Evolutionary conservation across 1,284 basidiomycete species (phyloP).

Genomic region (Melanopsichium pennsylvanicum): DNA sequence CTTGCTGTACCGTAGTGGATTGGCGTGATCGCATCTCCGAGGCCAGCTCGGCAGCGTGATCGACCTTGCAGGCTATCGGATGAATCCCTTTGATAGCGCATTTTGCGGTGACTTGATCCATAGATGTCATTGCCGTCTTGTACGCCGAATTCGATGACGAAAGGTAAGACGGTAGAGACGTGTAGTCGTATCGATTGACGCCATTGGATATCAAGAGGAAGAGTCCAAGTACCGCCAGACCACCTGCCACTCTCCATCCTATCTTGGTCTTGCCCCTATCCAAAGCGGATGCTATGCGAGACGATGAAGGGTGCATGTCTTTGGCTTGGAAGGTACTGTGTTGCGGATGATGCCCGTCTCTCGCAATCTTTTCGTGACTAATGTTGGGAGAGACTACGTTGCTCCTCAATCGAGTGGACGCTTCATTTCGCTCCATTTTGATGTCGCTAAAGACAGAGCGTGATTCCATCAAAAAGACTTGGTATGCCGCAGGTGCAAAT

Average conservation of each 20-base stretch:
- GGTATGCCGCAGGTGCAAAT: no score
- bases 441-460: background rate
- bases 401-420: conserved; percentile 1
- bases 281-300: no score
- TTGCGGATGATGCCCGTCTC: no score
- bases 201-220: conserved; percentile 15
- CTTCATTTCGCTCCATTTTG: background rate
- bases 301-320: no score
- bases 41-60: conserved; percentile 17
- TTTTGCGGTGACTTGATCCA: conserved; percentile 10
- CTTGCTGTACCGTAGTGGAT: conserved; percentile 13
- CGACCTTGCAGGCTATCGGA: conserved; percentile 26
- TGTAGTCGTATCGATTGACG: conserved; percentile 2
- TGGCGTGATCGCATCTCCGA: conserved; percentile 21
- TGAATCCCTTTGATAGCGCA: conserved; percentile 9
- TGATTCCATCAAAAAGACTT: background rate
- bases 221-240: conserved; percentile 12
- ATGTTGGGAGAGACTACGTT: conserved; percentile 8
- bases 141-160: conserved; percentile 6
- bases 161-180: conserved; percentile 2
- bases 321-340: no score
- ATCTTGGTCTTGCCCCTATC: no score
- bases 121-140: background rate
- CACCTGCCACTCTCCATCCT: conserved; percentile 2
- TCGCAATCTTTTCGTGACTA: no score